Evolutionary conservation across 2,329 filamentous ascomycete species (phyloP).

Genomic region (Colletotrichum simmondsii): DNA sequence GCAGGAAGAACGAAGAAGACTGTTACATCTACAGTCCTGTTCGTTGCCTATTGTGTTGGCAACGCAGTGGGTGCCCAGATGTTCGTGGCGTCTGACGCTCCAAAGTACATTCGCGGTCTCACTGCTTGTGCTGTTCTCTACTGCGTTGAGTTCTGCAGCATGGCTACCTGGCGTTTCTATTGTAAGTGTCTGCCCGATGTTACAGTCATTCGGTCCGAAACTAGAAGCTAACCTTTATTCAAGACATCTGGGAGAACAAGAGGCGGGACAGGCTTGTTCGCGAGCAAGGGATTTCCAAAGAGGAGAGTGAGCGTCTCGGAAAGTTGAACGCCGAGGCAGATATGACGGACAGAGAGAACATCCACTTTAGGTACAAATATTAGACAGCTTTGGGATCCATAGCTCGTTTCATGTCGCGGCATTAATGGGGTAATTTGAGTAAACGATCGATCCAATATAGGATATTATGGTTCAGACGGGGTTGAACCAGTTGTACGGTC

Average conservation of each 20-base stretch:
- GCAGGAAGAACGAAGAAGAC: constrained; percentile 51
- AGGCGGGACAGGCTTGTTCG: constrained; percentile 37
- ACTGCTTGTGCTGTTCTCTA: constrained; percentile 40
- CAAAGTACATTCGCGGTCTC: constrained; percentile 35
- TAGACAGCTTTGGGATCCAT: not conserved
- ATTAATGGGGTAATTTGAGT: not conserved
- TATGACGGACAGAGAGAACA: constrained; percentile 40
- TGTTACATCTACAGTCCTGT: constrained; percentile 38
- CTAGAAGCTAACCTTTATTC: not conserved
- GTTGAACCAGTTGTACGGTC: not conserved
- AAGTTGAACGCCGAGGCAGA: constrained; percentile 40
- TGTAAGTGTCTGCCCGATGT: constrained; percentile 32
- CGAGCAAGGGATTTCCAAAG: constrained; percentile 39
- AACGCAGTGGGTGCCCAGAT: constrained; percentile 38
- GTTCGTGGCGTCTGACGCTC: constrained; percentile 29
- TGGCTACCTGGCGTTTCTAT: constrained; percentile 41
- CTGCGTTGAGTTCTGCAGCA: constrained; percentile 39
- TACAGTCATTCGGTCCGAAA: not conserved
- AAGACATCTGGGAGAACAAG: constrained; percentile 42
- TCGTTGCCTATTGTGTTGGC: constrained; percentile 39
- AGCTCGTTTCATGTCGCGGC: not conserved
- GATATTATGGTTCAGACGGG: not conserved
- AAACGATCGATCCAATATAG: not conserved
- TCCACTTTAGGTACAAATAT: constrained; percentile 39
- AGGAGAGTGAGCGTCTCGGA: constrained; percentile 40